Conservation (phyloP, 352 stramenopile genomes). For the Phytophthora constricta region DNA sequence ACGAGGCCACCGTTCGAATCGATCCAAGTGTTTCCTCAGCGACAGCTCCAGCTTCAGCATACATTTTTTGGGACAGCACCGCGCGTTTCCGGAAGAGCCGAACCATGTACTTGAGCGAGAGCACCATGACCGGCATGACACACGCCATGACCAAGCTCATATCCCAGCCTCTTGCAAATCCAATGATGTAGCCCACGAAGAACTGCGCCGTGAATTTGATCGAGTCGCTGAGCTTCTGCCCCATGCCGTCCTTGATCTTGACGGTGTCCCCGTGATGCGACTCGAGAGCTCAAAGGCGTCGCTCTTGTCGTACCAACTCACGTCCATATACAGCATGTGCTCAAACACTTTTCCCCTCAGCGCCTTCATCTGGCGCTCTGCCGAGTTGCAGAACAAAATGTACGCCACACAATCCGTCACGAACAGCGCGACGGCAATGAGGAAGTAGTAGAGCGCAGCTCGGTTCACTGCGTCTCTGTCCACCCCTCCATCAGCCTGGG, state of each 20-base stretch:
- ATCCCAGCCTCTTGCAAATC: conserved; percentile 46
- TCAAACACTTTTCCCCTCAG: conserved; percentile 34
- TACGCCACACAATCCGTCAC: conserved; percentile 22
- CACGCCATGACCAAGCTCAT: conserved; percentile 48
- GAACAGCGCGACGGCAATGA: conserved; percentile 47
- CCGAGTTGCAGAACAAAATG: conserved; percentile 18
- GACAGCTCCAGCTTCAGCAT: conserved; percentile 50
- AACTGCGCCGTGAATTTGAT: conserved; percentile 46
- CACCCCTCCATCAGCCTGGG: conserved; percentile 30
- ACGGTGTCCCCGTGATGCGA: conserved; percentile 50
- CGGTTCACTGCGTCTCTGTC: conserved; percentile 33
- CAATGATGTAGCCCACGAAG: conserved; percentile 45
- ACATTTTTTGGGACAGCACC: conserved; percentile 37
- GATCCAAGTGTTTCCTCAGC: conserved; percentile 52
- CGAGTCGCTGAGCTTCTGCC: conserved; percentile 47
- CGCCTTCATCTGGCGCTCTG: conserved; percentile 48
- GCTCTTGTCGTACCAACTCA: conserved; percentile 48
- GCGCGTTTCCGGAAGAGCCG: conserved; percentile 24
- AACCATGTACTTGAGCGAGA: conserved; percentile 42
- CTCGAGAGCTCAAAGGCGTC: conserved; percentile 45
- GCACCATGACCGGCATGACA: conserved; percentile 45
- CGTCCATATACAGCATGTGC: conserved; percentile 56
- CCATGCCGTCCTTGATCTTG: conserved; percentile 61
- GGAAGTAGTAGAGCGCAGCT: conserved; percentile 35
- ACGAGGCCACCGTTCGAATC: conserved; percentile 48